These are phyloP conservation scores for Mortierella sp. DNA, from an alignment of 371 early-diverging fungal species.

Conservation along the genomic window DNA sequence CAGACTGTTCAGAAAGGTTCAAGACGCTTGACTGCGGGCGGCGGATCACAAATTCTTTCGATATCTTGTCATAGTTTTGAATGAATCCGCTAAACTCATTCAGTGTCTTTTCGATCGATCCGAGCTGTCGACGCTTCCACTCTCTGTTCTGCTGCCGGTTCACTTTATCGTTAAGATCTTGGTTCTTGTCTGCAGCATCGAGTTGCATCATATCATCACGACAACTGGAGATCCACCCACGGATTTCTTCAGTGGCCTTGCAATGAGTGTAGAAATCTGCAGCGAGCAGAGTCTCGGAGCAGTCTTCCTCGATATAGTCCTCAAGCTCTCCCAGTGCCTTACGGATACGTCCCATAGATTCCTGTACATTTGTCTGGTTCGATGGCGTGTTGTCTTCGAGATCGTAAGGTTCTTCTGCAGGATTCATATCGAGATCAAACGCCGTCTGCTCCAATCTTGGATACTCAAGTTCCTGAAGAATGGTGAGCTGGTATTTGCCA, in stretches of 20 bases:
- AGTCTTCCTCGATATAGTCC: conserved; percentile 44
- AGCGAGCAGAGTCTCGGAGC: conserved; percentile 48
- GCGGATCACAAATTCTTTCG: conserved; percentile 48
- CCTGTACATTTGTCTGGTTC: conserved; percentile 33
- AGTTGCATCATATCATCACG: conserved; percentile 42
- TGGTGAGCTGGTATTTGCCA: conserved; percentile 49
- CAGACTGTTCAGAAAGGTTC: conserved; percentile 16
- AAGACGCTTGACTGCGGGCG: conserved; percentile 38
- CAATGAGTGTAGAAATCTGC: conserved; percentile 50
- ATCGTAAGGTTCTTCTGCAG: conserved; percentile 11
- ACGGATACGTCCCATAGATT: conserved; percentile 50
- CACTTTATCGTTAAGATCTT: conserved; percentile 18
- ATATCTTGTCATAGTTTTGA: conserved; percentile 45
- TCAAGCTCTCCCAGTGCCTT: conserved; percentile 30
- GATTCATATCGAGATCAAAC: conserved; percentile 44
- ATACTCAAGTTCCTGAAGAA: conserved; percentile 55
- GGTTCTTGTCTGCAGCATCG: conserved; percentile 3
- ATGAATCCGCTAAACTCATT: conserved; percentile 31
- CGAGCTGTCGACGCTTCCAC: conserved; percentile 34
- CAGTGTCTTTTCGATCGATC: conserved; percentile 38
- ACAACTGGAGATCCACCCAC: conserved; percentile 51
- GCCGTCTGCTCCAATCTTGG: conserved; percentile 41
- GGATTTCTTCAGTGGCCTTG: conserved; percentile 56
- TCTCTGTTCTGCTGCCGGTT: conserved; percentile 34
- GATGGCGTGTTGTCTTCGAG: conserved; percentile 14